A percentile compares a stretch with the other conserved stretches of the same genome.
Conservation (phyloP, 768 basidiomycete species). For the Russula lepida region DNA sequence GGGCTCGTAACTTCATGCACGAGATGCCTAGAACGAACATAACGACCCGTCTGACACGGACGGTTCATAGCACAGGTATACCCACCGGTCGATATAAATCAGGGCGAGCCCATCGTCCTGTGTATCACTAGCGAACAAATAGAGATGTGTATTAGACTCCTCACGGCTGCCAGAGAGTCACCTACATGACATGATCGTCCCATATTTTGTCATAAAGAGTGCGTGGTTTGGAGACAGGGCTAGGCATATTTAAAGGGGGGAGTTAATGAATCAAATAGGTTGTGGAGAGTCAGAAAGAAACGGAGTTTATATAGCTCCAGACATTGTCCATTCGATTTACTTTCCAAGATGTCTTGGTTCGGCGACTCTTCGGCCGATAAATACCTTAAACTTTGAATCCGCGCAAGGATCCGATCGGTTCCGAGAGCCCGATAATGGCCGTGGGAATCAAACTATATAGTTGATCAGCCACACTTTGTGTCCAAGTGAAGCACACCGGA, state of each 20-base stretch:
- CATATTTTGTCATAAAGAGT: slow-evolving; percentile 98
- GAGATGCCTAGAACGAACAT: slow-evolving; percentile 35
- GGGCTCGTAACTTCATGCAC: slow-evolving; percentile 60
- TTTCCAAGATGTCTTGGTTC: neutral
- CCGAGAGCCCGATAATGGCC: neutral
- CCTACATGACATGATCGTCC: slow-evolving; percentile 93
- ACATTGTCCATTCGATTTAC: neutral
- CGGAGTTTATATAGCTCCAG: neutral
- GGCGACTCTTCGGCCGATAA: neutral
- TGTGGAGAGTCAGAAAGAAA: neutral
- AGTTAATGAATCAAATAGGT: neutral
- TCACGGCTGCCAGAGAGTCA: neutral
- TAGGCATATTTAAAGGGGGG: slow-evolving; percentile 40
- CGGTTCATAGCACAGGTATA: neutral
- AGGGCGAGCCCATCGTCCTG: slow-evolving; percentile 72
- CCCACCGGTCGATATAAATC: slow-evolving; percentile 56
- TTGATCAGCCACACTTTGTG: slow-evolving; percentile 24
- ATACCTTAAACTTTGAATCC: neutral
- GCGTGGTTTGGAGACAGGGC: slow-evolving; percentile 52
- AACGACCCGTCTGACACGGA: slow-evolving; percentile 2
- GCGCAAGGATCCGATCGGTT: neutral
- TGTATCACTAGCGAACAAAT: slow-evolving; percentile 41
- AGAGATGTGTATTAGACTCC: neutral
- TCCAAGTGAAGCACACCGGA: neutral
- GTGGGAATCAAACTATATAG: slow-evolving; percentile 25